Base-by-base conservation (phyloP, 2,329 filamentous ascomycete species). In the Fusarium devonianum region DNA sequence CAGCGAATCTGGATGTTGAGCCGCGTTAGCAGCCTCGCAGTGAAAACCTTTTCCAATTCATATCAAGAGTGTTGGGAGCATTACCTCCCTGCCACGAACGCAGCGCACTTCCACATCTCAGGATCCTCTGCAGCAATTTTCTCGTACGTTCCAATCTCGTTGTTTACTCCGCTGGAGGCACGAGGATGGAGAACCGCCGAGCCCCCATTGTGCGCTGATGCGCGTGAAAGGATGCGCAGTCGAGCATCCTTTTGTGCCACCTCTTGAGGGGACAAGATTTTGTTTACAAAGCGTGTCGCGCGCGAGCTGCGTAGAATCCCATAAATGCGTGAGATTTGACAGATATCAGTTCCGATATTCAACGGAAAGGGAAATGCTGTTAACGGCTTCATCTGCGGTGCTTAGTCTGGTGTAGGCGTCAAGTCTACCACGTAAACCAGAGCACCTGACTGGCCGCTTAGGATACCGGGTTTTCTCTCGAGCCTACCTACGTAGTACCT, bases 341-440 rank as follows among this genome's bases (percentile, higher is more conserved):
- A 91, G 47, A 96, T 87, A 68, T 96, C 92, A 36, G 84, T 93
- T 49, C 92, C 92, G 41, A 96, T 75, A 37, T 80, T 79, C 11
- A 93, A 67, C 1, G 84, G 76, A n/a, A 84, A 76, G 1, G 87
- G 86, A 62, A 92, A 90, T 3, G 68, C 68, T 13, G 66, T 64
- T 33, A 74, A 44, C 17, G 67, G 65, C 55, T 64, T 70, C 70
- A 71, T 71, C 29, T 43, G 41, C 8, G 19, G 7, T 17, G 29
- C 35, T 33, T 19, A 4, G 17, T 28, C 21, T 18, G 19, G 25
- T 32, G 13, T 32, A n/a, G 23, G 26, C 17, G 21, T 28, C 39
- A 34, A 28, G 22, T 32, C 14, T 12, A 13, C 26, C 9, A 14
- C 12, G 35, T 11, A 56, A 42, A 22, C 30, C n/a, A n/a, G n/a